Evolutionary conservation across 768 basidiomycete species (phyloP).

Genomic region (Dentipellis fragilis): DNA sequence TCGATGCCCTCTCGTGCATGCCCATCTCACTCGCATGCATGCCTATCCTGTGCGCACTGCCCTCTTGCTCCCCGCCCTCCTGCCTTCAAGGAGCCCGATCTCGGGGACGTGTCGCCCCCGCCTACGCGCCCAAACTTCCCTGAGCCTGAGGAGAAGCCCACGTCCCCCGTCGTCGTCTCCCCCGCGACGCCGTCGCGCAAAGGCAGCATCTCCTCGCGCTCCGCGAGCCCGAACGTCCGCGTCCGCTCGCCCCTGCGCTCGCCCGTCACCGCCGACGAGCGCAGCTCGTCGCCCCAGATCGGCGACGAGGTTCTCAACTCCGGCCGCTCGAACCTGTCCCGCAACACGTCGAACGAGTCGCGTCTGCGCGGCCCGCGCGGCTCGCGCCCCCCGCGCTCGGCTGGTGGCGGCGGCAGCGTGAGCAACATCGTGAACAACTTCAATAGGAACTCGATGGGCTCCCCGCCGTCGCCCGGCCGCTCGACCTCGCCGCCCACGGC

Average conservation of each 20-base stretch:
- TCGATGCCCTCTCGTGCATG: too few relatives aligned
- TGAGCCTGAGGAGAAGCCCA: conserved; percentile 13
- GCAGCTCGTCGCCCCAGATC: conserved; percentile 7
- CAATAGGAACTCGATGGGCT: conserved; percentile 6
- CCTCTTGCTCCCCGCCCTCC: conserved; percentile 29
- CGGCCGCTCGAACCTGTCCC: conserved; percentile 8
- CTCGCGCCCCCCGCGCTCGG: conserved; percentile 8
- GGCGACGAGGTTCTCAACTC: conserved; percentile 8
- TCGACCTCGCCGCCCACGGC: conserved; percentile 7
- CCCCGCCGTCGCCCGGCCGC: background rate
- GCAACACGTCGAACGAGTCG: conserved; percentile 5
- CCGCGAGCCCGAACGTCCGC: conserved; percentile 20
- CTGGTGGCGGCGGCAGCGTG: conserved; percentile 5
- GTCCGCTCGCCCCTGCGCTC: conserved; percentile 11
- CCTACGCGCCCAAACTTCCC: conserved; percentile 4
- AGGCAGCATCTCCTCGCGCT: conserved; percentile 27
- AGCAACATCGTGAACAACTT: conserved; percentile 3
- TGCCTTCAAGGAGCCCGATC: conserved; percentile 28
- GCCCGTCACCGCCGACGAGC: conserved; percentile 3
- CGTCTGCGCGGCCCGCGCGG: conserved; percentile 10
- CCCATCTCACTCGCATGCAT: too few relatives aligned
- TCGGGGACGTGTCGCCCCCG: conserved; percentile 9
- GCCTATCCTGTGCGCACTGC: too few relatives aligned
- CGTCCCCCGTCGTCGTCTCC: conserved; percentile 28
- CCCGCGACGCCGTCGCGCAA: conserved; percentile 46